phyloP scores from a whole-genome alignment of 371 early-diverging fungal species.

The Zychaea mexicana region DNA sequence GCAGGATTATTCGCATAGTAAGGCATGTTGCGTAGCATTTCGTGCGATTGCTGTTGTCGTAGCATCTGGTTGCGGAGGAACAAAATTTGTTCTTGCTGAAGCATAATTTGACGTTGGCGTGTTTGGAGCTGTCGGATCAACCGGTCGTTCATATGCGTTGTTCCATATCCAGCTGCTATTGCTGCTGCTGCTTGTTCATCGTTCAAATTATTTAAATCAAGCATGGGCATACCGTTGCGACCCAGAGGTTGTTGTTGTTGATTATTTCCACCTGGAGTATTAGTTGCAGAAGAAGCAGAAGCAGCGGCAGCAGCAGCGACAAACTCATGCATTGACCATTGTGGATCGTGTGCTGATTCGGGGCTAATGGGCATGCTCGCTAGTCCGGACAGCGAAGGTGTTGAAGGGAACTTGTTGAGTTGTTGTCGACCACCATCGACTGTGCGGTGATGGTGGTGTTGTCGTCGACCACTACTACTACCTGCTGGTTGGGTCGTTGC shows the following conservation, averaged over 20 bases:
- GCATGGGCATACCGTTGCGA: slow-evolving; percentile 3
- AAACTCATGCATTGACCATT: slow-evolving; percentile 6
- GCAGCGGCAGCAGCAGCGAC: neutral
- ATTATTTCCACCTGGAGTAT: no score
- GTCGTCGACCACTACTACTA: no score
- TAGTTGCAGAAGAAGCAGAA: no score
- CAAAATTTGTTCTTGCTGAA: slow-evolving; percentile 46
- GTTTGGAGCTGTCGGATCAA: slow-evolving; percentile 41
- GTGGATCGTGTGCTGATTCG: neutral
- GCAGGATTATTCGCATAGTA: slow-evolving; percentile 3
- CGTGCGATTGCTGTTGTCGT: slow-evolving; percentile 56
- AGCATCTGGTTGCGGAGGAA: slow-evolving; percentile 47
- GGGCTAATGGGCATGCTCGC: slow-evolving; percentile 11
- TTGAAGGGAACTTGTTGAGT: slow-evolving; percentile 20
- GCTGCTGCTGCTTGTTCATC: neutral
- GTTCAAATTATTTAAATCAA: neutral
- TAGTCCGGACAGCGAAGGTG: slow-evolving; percentile 12
- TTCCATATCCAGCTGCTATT: neutral
- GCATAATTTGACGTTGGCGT: slow-evolving; percentile 42
- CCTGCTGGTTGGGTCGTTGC: neutral
- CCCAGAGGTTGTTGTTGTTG: neutral
- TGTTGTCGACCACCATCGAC: slow-evolving; percentile 14
- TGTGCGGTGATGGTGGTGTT: slow-evolving; percentile 10
- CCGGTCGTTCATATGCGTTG: slow-evolving; percentile 21
- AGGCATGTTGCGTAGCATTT: slow-evolving; percentile 26